These are phyloP conservation scores for Aspergillus sp. DNA, from an alignment of 2,329 filamentous ascomycete species.

Conservation along the genomic window DNA sequence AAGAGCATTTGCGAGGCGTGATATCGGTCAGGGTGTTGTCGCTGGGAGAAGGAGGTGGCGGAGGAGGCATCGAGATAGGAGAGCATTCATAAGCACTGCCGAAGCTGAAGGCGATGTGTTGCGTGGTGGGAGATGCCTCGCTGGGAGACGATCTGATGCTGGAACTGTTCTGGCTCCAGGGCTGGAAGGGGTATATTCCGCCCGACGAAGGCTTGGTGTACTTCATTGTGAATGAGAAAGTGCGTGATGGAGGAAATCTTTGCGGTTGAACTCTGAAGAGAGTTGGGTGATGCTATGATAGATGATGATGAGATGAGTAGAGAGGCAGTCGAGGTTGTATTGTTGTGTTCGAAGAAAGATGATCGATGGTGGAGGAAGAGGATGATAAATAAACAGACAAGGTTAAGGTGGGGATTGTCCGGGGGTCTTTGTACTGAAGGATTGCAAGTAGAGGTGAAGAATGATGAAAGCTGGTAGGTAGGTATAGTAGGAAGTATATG, in stretches of 20 bases:
- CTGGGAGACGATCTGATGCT: slow-evolving; percentile 23
- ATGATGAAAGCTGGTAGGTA: not conserved
- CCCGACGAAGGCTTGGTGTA: slow-evolving; percentile 2
- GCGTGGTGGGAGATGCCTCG: slow-evolving; percentile 20
- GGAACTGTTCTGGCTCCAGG: slow-evolving; percentile 21
- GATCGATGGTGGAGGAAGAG: not conserved
- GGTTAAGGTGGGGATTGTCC: not conserved
- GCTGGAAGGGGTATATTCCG: slow-evolving; percentile 23
- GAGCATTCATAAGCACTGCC: slow-evolving; percentile 24
- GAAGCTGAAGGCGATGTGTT: slow-evolving; percentile 28
- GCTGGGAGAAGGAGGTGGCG: slow-evolving; percentile 40
- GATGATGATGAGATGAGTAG: not conserved
- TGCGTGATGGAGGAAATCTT: not conserved
- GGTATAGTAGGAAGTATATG: slow-evolving; percentile 4
- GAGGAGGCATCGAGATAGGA: slow-evolving; percentile 31
- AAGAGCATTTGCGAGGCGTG: slow-evolving; percentile 43
- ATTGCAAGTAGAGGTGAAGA: slow-evolving; percentile 7
- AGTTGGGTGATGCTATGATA: not conserved
- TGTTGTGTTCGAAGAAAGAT: not conserved
- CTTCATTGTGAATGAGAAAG: slow-evolving; percentile 2
- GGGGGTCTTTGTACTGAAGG: slow-evolving; percentile 2
- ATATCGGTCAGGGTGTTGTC: slow-evolving; percentile 42
- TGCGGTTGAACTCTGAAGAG: not conserved
- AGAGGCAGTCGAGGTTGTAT: not conserved
- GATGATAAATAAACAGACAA: not conserved